Conservation (phyloP, 2,329 filamentous ascomycete genomes). For the Metarhizium rileyi region DNA sequence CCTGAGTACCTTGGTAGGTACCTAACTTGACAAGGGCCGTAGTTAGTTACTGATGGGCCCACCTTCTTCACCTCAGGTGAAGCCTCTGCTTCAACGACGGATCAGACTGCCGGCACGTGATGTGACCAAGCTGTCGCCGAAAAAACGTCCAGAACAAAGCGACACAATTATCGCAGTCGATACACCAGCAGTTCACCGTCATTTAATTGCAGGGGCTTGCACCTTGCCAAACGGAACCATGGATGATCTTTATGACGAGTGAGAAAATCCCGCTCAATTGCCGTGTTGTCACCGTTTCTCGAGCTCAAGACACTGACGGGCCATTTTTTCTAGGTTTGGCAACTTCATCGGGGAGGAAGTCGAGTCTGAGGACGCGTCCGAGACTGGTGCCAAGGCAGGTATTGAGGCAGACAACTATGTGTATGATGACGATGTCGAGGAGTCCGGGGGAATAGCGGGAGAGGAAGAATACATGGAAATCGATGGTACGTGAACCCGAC, state of each 20-base stretch:
- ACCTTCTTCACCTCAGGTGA: too few relatives aligned
- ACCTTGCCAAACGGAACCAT: slow-evolving; percentile 36
- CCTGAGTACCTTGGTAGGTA: too few relatives aligned
- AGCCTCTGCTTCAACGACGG: too few relatives aligned
- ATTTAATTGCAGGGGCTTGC: slow-evolving; percentile 10
- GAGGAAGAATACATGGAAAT: slow-evolving; percentile 93
- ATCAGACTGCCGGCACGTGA: slow-evolving; percentile 9
- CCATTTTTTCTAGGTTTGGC: slow-evolving; percentile 64
- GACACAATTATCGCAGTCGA: not conserved
- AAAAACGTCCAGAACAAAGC: slow-evolving; percentile 11
- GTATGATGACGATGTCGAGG: slow-evolving; percentile 67
- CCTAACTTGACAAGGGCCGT: too few relatives aligned
- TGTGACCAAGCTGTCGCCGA: slow-evolving; percentile 5
- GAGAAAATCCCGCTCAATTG: slow-evolving; percentile 15
- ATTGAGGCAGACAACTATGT: slow-evolving; percentile 67
- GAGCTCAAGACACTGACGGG: not conserved
- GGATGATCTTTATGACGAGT: slow-evolving; percentile 98
- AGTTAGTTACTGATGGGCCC: too few relatives aligned
- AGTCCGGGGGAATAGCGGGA: slow-evolving; percentile 52
- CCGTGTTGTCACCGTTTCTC: not conserved
- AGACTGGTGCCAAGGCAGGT: slow-evolving; percentile 63
- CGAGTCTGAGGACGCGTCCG: slow-evolving; percentile 76
- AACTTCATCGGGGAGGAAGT: slow-evolving; percentile 95
- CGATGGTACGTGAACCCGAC: slow-evolving; percentile 48
- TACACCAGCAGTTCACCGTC: slow-evolving; percentile 6